Evolutionary conservation across 129 eudicot genomes (phyloP).

Genomic region (Centella asiatica): DNA sequence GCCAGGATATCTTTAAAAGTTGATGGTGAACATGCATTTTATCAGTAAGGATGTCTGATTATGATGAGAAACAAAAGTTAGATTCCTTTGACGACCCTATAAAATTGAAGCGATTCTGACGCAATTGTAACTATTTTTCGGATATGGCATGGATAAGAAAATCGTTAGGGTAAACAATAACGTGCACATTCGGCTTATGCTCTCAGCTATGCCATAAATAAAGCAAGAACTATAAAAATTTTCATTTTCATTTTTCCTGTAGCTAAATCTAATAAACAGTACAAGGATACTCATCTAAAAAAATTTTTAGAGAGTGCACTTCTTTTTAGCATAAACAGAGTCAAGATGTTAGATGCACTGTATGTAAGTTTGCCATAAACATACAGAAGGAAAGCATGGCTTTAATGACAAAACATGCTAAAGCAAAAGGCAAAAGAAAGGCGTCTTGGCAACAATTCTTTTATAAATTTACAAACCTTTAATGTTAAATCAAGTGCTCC

Average conservation of each 20-base stretch:
- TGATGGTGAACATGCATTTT: not conserved
- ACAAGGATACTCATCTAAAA: not conserved
- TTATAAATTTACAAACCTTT: constrained; percentile 46
- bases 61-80: not conserved
- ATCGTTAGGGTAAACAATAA: not conserved
- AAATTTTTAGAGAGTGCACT: constrained; percentile 1
- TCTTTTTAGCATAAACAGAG: not conserved
- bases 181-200: not conserved
- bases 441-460: constrained; percentile 7
- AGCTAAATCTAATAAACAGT: not conserved
- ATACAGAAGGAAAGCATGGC: not conserved
- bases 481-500: constrained; percentile 96
- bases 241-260: not conserved
- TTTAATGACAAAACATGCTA: not conserved
- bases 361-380: not conserved
- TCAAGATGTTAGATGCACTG: not conserved
- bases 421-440: constrained; percentile 2
- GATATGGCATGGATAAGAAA: not conserved
- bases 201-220: not conserved
- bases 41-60: not conserved
- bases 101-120: not conserved
- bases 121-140: not conserved
- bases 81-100: not conserved
- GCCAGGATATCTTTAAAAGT: not conserved
- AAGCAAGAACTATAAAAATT: not conserved